Evolutionary conservation across 148 eudicot genomes (phyloP), one percentile per base, ranked within the genome.

Genomic region (Nepenthes gracilis): DNA sequence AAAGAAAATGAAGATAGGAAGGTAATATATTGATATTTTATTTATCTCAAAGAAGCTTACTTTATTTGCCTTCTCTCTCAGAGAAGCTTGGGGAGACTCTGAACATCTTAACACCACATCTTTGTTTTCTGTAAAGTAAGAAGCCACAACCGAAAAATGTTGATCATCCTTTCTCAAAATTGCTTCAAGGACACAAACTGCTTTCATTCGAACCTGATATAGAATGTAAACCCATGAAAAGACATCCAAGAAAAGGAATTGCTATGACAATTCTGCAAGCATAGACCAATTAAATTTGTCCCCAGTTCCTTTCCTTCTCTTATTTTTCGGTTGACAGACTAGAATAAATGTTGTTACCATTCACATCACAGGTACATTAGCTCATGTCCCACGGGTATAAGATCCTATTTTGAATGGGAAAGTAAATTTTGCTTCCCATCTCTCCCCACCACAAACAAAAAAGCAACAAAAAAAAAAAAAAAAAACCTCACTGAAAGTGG

Each of bases 31-130:
- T 0, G 15, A n/a, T n/a, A 5, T 49, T 10, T 3, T 12, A 49
- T 35, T 23, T 59, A 32, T 35, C 50, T 48, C 43, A 40, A 52
- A 74, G 13, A 62, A 36, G 53, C 81, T 73, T 76, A 84, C 97
- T 80, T 85, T 85, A 57, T 64, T 78, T 60, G 96, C 83, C 74
- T 85, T 92, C 80, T 88, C 97, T 67, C 97, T 75, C 60, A 92
- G 54, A 67, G 97, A 92, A 62, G 96, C 90, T 77, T 88, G 97
- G 55, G 97, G 97, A 59, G 97, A 92, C 74, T 92, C 96, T 5
- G 90, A 75, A 69, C 97, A 92, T 66, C 64, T 85, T 36, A 82
- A 69, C 60, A 92, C 73, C 47, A 72, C 69, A 69, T 81, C 94
- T 45, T 40, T 72, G 70, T 88, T 84, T 59, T 85, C 94, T 65